Conservation (phyloP, 305 asterid genomes). For the Fraxinus platypoda region DNA sequence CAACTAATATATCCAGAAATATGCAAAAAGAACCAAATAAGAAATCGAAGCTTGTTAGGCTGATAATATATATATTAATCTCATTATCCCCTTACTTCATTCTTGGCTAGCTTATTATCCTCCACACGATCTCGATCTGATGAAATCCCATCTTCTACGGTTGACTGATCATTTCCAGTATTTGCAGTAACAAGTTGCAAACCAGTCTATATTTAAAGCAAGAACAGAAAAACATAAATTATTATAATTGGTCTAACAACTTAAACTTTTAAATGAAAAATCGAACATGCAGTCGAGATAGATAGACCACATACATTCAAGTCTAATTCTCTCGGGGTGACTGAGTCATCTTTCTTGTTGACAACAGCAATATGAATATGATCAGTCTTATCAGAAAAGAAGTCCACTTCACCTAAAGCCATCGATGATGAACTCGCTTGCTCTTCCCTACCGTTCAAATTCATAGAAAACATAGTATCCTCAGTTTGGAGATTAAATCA, state of each 20-base stretch:
- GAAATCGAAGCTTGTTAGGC: background rate
- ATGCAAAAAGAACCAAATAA: background rate
- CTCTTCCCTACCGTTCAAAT: conserved; percentile 13
- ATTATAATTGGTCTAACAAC: background rate
- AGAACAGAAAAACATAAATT: background rate
- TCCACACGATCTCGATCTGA: conserved; percentile 30
- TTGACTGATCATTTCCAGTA: background rate
- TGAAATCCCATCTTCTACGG: conserved; percentile 57
- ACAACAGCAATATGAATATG: conserved; percentile 1
- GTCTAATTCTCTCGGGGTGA: background rate
- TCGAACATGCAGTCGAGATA: background rate
- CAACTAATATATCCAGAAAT: conserved; percentile 18
- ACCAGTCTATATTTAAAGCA: conserved; percentile 52
- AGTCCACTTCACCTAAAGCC: conserved; percentile 41
- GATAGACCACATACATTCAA: background rate
- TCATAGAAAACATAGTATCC: conserved; percentile 5
- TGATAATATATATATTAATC: background rate
- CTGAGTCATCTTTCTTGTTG: background rate
- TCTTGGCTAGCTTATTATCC: conserved; percentile 43
- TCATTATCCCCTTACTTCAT: conserved; percentile 43
- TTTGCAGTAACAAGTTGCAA: conserved; percentile 63
- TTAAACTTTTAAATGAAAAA: background rate
- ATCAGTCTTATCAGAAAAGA: conserved; percentile 31
- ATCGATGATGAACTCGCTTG: background rate
- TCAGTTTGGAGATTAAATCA: conserved; percentile 7